These are phyloP conservation scores for Venturia pyrina DNA, from an alignment of 2,329 filamentous ascomycete genomes.

Conservation along the genomic window DNA sequence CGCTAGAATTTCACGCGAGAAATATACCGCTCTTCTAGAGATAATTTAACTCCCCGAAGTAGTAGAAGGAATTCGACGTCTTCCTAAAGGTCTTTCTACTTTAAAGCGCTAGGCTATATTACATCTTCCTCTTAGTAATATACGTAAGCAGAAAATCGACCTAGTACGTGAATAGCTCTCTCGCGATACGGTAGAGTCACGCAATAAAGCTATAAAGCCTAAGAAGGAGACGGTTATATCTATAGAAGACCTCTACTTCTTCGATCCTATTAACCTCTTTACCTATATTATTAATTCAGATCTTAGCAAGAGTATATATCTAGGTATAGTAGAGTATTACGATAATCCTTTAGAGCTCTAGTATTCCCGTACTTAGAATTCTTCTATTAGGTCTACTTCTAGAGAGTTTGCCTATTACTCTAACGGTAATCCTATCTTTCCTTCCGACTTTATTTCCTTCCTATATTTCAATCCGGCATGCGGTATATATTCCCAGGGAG, in stretches of 20 bases:
- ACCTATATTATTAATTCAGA: neutral
- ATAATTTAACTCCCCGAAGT: neutral
- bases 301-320: neutral
- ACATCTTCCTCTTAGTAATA: neutral
- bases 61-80: neutral
- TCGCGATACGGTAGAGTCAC: neutral
- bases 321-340: neutral
- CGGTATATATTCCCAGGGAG: neutral
- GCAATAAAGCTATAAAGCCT: neutral
- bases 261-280: neutral
- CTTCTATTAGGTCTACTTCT: neutral
- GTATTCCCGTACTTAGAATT: neutral
- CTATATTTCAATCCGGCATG: neutral
- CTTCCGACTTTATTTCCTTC: neutral
- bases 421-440: neutral
- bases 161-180: neutral
- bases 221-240: neutral
- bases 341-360: neutral
- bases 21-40: neutral
- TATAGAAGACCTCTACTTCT: neutral
- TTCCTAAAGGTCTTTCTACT: neutral
- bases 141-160: neutral
- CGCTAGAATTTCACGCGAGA: neutral
- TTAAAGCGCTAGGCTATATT: neutral
- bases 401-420: neutral